Evolutionary conservation across 768 basidiomycete species (phyloP).

Genomic region (Dentipellis sp.): DNA sequence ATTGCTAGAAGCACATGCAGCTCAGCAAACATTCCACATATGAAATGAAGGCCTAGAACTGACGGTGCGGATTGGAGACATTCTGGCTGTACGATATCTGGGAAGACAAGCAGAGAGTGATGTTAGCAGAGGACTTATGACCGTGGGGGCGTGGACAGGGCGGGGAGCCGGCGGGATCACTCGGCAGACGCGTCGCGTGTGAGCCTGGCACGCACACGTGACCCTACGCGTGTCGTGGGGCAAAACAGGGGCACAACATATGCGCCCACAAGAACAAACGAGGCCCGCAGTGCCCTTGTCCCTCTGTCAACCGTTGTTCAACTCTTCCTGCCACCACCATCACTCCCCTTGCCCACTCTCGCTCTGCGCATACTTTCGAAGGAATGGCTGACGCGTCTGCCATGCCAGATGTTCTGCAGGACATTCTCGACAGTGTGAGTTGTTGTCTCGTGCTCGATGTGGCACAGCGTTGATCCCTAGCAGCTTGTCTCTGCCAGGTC

Average conservation of each 20-base stretch:
- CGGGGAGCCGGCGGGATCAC: background rate
- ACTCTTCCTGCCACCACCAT: background rate
- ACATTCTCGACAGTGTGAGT: slow-evolving; percentile 62
- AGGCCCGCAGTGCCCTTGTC: background rate
- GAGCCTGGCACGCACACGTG: slow-evolving; percentile 5
- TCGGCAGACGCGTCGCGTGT: slow-evolving; percentile 1
- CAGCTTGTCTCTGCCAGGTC: slow-evolving; percentile 60
- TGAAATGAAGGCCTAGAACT: slow-evolving; percentile 9
- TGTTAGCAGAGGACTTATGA: background rate
- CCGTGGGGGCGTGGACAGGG: slow-evolving; percentile 10
- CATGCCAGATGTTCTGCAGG: slow-evolving; percentile 42
- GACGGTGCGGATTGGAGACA: slow-evolving; percentile 55
- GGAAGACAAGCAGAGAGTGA: background rate
- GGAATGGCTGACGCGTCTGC: background rate
- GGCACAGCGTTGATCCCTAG: background rate
- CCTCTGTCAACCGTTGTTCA: background rate
- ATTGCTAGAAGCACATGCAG: slow-evolving; percentile 35
- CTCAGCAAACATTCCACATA: background rate
- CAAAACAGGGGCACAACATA: background rate
- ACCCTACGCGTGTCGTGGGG: background rate
- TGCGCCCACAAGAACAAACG: background rate
- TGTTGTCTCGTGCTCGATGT: background rate
- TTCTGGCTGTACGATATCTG: slow-evolving; percentile 15
- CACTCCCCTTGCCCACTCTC: background rate
- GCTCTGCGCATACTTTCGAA: background rate